Evolutionary conservation across 2,329 filamentous ascomycete genomes (phyloP).

Genomic region (Gyromitra esculenta): DNA sequence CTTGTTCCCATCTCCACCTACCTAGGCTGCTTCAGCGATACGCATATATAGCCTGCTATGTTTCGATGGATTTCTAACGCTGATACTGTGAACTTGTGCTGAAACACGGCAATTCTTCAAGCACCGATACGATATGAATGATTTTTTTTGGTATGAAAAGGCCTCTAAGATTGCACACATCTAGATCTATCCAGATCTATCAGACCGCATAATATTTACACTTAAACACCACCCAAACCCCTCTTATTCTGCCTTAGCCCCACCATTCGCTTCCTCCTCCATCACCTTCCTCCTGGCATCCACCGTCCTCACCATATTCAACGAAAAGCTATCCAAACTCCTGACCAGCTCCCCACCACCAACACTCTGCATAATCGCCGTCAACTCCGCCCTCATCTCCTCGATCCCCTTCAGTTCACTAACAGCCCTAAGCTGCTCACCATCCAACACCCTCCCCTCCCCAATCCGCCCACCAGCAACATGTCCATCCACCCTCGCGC

Average conservation of each 20-base stretch:
- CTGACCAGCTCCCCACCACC: slow-evolving; percentile 76
- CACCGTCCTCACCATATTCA: slow-evolving; percentile 85
- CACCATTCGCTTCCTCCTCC: slow-evolving; percentile 72
- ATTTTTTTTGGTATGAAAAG: slow-evolving; percentile 9
- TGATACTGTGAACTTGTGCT: too few relatives aligned
- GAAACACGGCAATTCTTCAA: too few relatives aligned
- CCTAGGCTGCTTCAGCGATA: too few relatives aligned
- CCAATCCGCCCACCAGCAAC: slow-evolving; percentile 50
- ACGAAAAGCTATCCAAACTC: slow-evolving; percentile 80
- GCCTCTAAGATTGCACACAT: slow-evolving; percentile 11
- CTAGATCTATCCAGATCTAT: neutral
- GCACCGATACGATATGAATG: neutral
- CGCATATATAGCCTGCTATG: too few relatives aligned
- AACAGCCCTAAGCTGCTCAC: slow-evolving; percentile 72
- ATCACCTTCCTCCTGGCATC: slow-evolving; percentile 83
- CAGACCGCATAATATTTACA: slow-evolving; percentile 22
- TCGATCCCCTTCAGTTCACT: slow-evolving; percentile 73
- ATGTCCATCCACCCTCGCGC: slow-evolving; percentile 77
- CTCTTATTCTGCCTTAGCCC: slow-evolving; percentile 57
- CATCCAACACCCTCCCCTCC: slow-evolving; percentile 78
- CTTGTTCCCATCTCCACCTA: too few relatives aligned
- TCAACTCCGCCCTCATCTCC: slow-evolving; percentile 81
- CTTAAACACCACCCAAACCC: neutral
- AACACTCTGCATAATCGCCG: slow-evolving; percentile 80
- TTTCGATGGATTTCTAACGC: too few relatives aligned